A percentile compares a stretch with the other conserved stretches of the same genome.
phyloP scores from a whole-genome alignment of 768 basidiomycete species.

The Leccinum longicurvipes region DNA sequence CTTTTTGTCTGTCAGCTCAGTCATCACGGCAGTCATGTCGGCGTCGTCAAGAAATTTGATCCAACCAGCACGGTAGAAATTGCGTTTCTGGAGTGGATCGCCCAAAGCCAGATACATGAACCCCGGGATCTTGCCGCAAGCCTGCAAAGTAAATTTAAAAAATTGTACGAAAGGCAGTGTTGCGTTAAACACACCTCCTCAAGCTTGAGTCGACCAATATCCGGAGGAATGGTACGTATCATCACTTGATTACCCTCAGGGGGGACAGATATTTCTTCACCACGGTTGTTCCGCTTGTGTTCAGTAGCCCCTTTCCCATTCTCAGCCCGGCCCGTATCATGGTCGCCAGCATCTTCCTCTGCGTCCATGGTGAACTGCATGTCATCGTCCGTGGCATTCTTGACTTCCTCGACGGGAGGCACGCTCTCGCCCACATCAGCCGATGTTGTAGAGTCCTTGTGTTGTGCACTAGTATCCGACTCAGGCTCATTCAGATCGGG shows the following conservation, averaged over 20 bases:
- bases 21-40: conserved; percentile 72
- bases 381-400: conserved; percentile 60
- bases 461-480: conserved; percentile 45
- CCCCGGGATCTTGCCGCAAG: conserved; percentile 71
- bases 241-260: conserved; percentile 89
- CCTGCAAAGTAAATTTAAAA: conserved; percentile 42
- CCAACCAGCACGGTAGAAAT: conserved; percentile 95
- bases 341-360: conserved; percentile 68
- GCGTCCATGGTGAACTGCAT: conserved; percentile 70
- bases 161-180: conserved; percentile 1
- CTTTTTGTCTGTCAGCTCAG: conserved; percentile 80
- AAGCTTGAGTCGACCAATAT: conserved; percentile 83
- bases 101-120: conserved; percentile 88
- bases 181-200: conserved; percentile 64
- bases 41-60: conserved; percentile 81
- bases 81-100: conserved; percentile 89
- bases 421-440: conserved; percentile 37
- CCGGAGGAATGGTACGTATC: conserved; percentile 93
- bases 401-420: conserved; percentile 49
- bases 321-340: conserved; percentile 52
- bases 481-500: conserved; percentile 66
- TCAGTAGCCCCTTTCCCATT: conserved; percentile 54
- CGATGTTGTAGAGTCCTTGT: conserved; percentile 46
- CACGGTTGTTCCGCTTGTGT: conserved; percentile 51
- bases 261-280: conserved; percentile 65